Evolutionary conservation across 2,329 filamentous ascomycete species (phyloP).

Genomic region (Arthrobotrys sinensis): DNA sequence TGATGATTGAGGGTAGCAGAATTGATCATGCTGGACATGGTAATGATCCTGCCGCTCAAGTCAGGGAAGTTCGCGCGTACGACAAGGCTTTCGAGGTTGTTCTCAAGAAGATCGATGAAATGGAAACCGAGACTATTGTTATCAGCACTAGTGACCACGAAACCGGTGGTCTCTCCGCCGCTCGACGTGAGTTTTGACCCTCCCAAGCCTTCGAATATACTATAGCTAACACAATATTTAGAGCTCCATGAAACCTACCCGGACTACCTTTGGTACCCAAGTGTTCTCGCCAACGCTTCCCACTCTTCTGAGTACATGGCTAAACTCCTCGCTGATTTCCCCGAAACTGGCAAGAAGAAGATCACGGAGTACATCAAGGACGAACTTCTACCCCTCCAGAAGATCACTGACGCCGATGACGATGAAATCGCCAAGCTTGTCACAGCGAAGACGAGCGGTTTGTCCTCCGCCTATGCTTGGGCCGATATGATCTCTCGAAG

Average conservation of each 20-base stretch:
- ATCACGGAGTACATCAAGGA: constrained; percentile 76
- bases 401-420: constrained; percentile 81
- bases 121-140: constrained; percentile 81
- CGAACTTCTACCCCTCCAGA: constrained; percentile 77
- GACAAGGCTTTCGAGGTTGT: constrained; percentile 88
- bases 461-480: constrained; percentile 75
- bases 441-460: constrained; percentile 72
- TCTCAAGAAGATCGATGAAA: constrained; percentile 84
- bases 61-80: constrained; percentile 94
- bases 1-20: constrained; percentile 97
- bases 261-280: constrained; percentile 84
- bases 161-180: constrained; percentile 88
- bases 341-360: constrained; percentile 69
- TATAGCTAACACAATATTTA: constrained; percentile 62
- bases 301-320: constrained; percentile 80
- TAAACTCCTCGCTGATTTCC: constrained; percentile 71
- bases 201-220: not conserved
- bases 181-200: constrained; percentile 75
- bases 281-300: constrained; percentile 84
- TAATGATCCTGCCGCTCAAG: constrained; percentile 87
- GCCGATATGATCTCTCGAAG: constrained; percentile 89
- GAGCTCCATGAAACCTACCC: constrained; percentile 76
- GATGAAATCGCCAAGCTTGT: constrained; percentile 80
- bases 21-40: constrained; percentile 95
- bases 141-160: constrained; percentile 96